Evolutionary conservation across 1,284 basidiomycete species (phyloP).

Genomic region (Heliocybe sulcata): DNA sequence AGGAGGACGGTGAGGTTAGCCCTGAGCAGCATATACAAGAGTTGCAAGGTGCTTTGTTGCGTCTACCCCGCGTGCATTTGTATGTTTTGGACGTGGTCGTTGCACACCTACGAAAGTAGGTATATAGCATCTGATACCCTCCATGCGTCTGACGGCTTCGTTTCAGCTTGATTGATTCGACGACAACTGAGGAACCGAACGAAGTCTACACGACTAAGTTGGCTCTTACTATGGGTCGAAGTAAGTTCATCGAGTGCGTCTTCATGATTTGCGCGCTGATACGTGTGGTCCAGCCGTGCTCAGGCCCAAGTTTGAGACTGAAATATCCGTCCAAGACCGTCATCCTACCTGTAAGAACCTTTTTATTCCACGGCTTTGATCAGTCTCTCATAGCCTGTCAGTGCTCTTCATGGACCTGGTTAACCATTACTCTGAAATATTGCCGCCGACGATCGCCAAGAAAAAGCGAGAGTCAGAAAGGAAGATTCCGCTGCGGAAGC

Average conservation of each 20-base stretch:
- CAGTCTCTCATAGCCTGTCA: slow-evolving; percentile 14
- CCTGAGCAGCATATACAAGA: slow-evolving; percentile 59
- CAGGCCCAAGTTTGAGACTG: slow-evolving; percentile 76
- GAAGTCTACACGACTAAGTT: slow-evolving; percentile 83
- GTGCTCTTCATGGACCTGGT: slow-evolving; percentile 83
- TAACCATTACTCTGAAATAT: slow-evolving; percentile 65
- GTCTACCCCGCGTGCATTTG: slow-evolving; percentile 76
- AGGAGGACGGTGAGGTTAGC: slow-evolving; percentile 37
- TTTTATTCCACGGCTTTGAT: neutral
- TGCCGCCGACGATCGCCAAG: slow-evolving; percentile 76
- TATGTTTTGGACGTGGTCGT: slow-evolving; percentile 78
- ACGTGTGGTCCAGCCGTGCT: slow-evolving; percentile 52
- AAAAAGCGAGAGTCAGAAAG: slow-evolving; percentile 86
- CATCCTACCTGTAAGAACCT: slow-evolving; percentile 61
- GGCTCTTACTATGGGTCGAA: slow-evolving; percentile 78
- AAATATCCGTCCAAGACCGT: slow-evolving; percentile 81
- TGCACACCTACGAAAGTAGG: slow-evolving; percentile 71
- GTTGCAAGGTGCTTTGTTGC: slow-evolving; percentile 60
- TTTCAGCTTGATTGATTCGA: slow-evolving; percentile 61
- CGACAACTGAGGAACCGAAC: slow-evolving; percentile 61
- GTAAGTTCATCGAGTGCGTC: slow-evolving; percentile 37
- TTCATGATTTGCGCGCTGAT: slow-evolving; percentile 2
- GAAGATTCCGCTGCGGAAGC: slow-evolving; percentile 74
- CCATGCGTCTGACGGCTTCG: neutral
- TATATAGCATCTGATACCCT: slow-evolving; percentile 7